These are phyloP conservation scores for Anthracocystis panici-leucophaei DNA, from an alignment of 1,284 basidiomycete genomes.

Conservation along the genomic window DNA sequence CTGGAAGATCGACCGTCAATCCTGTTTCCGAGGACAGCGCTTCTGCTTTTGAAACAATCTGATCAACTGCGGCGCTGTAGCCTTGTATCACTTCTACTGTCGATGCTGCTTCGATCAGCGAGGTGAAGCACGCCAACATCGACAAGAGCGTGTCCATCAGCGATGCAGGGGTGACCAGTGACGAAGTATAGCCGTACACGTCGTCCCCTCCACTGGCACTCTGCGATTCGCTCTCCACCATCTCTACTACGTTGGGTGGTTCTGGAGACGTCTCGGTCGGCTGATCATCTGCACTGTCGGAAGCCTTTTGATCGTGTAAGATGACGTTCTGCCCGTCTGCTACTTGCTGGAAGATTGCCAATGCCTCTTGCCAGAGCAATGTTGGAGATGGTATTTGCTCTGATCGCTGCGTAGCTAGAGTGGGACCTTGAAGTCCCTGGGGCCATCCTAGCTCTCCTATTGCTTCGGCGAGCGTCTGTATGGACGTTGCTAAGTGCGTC, in stretches of 20 bases:
- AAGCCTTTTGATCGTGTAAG: conserved; percentile 28
- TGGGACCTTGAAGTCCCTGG: conserved; percentile 8
- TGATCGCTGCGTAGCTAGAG: not conserved
- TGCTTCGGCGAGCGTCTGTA: conserved; percentile 48
- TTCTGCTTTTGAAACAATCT: conserved; percentile 12
- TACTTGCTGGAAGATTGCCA: conserved; percentile 24
- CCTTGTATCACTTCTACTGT: conserved; percentile 13
- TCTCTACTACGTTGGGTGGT: not conserved
- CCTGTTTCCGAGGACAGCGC: not conserved
- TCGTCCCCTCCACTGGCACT: not conserved
- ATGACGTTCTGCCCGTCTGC: conserved; percentile 31
- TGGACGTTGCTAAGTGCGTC: conserved; percentile 39
- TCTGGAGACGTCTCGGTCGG: not conserved
- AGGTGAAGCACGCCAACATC: conserved; percentile 29
- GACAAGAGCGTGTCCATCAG: conserved; percentile 47
- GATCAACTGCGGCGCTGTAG: conserved; percentile 9
- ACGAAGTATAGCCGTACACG: conserved; percentile 52
- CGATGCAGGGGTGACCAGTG: conserved; percentile 49
- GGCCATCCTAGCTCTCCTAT: conserved; percentile 52
- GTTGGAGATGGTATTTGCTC: not conserved
- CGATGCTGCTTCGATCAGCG: conserved; percentile 39
- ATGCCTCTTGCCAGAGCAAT: conserved; percentile 35
- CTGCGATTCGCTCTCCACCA: not conserved
- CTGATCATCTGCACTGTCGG: not conserved
- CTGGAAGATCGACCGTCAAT: not conserved